Conservation (phyloP, 495 filamentous ascomycete species). For the Pseudevernia furfuracea region DNA sequence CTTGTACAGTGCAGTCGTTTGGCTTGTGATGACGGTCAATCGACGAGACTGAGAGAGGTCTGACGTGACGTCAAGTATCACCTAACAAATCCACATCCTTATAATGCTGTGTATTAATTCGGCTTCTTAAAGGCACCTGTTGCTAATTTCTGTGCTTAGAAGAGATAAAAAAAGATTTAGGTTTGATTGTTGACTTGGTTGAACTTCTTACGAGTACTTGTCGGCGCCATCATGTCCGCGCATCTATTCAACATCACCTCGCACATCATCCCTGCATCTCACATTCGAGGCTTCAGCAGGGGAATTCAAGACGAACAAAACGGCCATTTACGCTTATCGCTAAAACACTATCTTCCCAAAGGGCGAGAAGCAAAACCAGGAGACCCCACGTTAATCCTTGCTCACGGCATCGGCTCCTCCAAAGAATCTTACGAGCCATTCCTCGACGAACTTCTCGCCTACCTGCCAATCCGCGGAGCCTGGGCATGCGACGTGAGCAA, state of each 20-base stretch:
- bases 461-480: conserved; percentile 35
- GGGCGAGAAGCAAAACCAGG: conserved; percentile 26
- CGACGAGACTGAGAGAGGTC: no score
- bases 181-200: no score
- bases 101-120: no score
- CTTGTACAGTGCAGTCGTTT: no score
- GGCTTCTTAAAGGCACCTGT: no score
- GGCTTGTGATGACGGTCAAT: no score
- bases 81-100: no score
- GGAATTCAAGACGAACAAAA: conserved; percentile 20
- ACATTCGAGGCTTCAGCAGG: conserved; percentile 24
- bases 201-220: no score
- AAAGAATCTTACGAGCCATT: conserved; percentile 45
- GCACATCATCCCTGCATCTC: conserved; percentile 26
- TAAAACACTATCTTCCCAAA: conserved; percentile 42
- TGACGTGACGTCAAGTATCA: no score
- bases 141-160: no score
- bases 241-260: conserved; percentile 21
- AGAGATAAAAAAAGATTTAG: no score
- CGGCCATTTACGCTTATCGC: conserved; percentile 30
- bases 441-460: conserved; percentile 36
- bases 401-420: conserved; percentile 41
- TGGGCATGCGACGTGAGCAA: conserved; percentile 41
- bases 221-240: conserved; percentile 13
- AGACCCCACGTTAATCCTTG: conserved; percentile 40